Conservation (phyloP, 1,139 yeast genomes). For the Lodderomyces parapsilosis region DNA sequence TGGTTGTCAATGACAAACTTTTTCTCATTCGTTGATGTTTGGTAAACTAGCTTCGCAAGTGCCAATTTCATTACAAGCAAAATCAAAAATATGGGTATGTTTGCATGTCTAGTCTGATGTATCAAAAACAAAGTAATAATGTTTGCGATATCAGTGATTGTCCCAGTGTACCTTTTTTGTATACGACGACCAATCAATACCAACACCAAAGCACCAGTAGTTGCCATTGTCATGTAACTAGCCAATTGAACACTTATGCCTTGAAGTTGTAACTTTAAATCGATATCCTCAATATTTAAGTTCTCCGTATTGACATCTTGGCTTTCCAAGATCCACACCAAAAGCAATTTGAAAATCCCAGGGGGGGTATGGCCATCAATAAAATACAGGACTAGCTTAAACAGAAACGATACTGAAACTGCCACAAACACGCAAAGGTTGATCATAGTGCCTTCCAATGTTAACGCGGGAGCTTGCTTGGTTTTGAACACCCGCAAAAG, state of each 20-base stretch:
- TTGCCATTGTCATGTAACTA: not conserved
- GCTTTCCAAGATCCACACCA: constrained; percentile 27
- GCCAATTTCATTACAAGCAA: constrained; percentile 41
- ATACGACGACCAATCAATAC: not conserved
- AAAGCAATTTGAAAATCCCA: constrained; percentile 24
- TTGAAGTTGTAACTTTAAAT: constrained; percentile 24
- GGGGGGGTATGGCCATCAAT: constrained; percentile 58
- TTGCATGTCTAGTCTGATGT: constrained; percentile 66
- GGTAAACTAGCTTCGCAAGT: constrained; percentile 15
- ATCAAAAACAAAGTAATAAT: constrained; percentile 55
- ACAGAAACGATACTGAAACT: constrained; percentile 45
- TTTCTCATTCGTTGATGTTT: constrained; percentile 3
- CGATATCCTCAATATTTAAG: constrained; percentile 5
- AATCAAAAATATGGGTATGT: constrained; percentile 67
- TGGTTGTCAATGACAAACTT: constrained; percentile 19
- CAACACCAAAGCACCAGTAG: not conserved
- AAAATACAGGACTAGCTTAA: constrained; percentile 56
- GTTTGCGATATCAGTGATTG: constrained; percentile 44
- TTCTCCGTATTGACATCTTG: constrained; percentile 14
- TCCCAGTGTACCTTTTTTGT: constrained; percentile 14
- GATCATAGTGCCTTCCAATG: not conserved
- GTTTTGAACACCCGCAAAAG: not conserved
- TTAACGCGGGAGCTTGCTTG: not conserved
- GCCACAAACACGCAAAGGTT: constrained; percentile 39
- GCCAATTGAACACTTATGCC: constrained; percentile 20